These are phyloP conservation scores for Fusarium sp. DNA, from an alignment of 2,329 filamentous ascomycete species.

Conservation along the genomic window DNA sequence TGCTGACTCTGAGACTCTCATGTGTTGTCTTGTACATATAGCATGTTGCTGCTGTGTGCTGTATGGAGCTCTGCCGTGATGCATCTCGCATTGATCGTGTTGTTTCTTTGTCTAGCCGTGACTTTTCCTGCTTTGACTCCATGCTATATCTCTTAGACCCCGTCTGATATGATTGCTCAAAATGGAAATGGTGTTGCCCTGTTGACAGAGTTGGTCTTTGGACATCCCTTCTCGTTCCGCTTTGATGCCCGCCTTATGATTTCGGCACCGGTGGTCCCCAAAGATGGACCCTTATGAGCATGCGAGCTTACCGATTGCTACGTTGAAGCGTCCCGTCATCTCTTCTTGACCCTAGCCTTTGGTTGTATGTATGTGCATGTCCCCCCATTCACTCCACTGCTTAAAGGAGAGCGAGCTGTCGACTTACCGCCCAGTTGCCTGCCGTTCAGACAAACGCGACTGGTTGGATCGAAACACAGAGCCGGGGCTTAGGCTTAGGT, in stretches of 20 bases:
- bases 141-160: constrained; percentile 7
- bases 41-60: constrained; percentile 29
- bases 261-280: constrained; percentile 9
- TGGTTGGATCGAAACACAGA: constrained; percentile 22
- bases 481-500: not conserved
- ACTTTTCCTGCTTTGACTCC: constrained; percentile 24
- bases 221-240: constrained; percentile 14
- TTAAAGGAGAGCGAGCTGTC: not conserved
- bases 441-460: constrained; percentile 6
- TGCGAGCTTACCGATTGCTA: constrained; percentile 34
- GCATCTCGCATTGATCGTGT: constrained; percentile 29
- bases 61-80: constrained; percentile 28
- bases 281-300: constrained; percentile 23
- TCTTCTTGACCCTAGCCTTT: not conserved
- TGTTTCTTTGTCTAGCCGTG: constrained; percentile 27
- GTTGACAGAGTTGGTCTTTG: constrained; percentile 26
- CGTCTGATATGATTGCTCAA: constrained; percentile 23
- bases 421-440: constrained; percentile 17
- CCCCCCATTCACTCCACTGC: not conserved
- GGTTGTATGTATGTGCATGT: not conserved
- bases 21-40: constrained; percentile 36
- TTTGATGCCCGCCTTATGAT: constrained; percentile 23
- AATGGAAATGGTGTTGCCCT: constrained; percentile 24
- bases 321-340: constrained; percentile 21
- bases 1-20: constrained; percentile 27